Evolutionary conservation across 2,329 filamentous ascomycete species (phyloP).

Genomic region (Talaromyces piceae): DNA sequence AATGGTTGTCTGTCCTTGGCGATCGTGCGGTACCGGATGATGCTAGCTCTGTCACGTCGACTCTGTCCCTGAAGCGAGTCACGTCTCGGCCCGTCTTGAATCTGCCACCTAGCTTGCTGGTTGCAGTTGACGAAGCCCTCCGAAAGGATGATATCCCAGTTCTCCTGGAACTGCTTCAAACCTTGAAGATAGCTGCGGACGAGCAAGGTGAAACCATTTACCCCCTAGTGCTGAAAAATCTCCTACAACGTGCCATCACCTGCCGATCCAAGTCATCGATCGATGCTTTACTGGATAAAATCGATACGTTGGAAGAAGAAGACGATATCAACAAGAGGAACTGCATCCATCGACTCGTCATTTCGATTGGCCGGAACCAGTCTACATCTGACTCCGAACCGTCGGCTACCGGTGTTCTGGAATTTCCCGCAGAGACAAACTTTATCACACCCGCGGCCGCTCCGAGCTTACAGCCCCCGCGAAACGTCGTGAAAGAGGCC

Average conservation of each 20-base stretch:
- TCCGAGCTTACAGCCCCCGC: constrained; percentile 54
- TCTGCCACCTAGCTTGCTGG: constrained; percentile 52
- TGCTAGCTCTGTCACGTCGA: constrained; percentile 60
- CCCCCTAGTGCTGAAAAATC: constrained; percentile 46
- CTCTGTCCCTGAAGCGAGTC: constrained; percentile 65
- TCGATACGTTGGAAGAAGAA: constrained; percentile 70
- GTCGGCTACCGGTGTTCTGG: constrained; percentile 45
- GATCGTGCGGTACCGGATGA: constrained; percentile 74
- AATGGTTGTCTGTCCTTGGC: constrained; percentile 77
- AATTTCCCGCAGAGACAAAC: constrained; percentile 50
- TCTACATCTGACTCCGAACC: constrained; percentile 48
- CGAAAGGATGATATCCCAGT: constrained; percentile 35
- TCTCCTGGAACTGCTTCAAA: constrained; percentile 46
- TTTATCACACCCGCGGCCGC: constrained; percentile 75
- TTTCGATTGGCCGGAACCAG: constrained; percentile 75
- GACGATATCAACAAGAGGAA: constrained; percentile 94
- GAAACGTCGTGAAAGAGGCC: constrained; percentile 59
- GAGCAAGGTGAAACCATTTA: constrained; percentile 58
- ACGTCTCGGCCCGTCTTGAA: constrained; percentile 69
- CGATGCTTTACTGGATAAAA: constrained; percentile 58
- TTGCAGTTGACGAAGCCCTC: constrained; percentile 35
- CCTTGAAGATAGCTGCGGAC: constrained; percentile 49
- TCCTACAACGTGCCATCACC: constrained; percentile 49
- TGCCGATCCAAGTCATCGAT: constrained; percentile 70
- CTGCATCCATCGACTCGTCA: constrained; percentile 84